Evolutionary conservation across 352 stramenopile genomes (phyloP).

Genomic region (Pythium apleroticum): DNA sequence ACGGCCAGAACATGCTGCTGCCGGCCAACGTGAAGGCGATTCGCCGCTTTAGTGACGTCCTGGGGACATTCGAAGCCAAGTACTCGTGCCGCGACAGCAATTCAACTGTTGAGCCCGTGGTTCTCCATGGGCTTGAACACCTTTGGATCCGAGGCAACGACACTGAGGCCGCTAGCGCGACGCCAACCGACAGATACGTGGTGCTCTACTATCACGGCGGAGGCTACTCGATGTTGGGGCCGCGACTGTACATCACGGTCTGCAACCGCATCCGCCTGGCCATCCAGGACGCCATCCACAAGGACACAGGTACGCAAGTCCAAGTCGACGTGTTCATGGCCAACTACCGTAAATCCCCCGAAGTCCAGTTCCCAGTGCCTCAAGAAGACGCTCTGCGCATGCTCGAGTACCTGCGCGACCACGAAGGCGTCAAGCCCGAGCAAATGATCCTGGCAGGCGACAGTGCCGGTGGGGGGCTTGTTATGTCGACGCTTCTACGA

Average conservation of each 20-base stretch:
- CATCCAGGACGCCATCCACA: conserved; percentile 28
- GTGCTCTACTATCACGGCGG: conserved; percentile 47
- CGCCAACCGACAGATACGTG: conserved; percentile 9
- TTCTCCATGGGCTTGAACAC: conserved; percentile 38
- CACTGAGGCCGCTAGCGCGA: not conserved
- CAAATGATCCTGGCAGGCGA: conserved; percentile 47
- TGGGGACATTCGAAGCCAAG: conserved; percentile 33
- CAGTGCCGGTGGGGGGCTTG: conserved; percentile 41
- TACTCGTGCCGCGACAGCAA: conserved; percentile 33
- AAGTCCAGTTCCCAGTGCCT: conserved; percentile 42
- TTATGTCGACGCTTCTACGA: conserved; percentile 42
- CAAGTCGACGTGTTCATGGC: conserved; percentile 44
- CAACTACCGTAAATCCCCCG: conserved; percentile 55
- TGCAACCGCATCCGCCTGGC: conserved; percentile 31
- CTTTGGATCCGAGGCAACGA: conserved; percentile 33
- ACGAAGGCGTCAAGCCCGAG: conserved; percentile 32
- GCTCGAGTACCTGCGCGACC: conserved; percentile 41
- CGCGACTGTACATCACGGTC: conserved; percentile 42
- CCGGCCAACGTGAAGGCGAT: conserved; percentile 31
- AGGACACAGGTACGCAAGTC: conserved; percentile 16
- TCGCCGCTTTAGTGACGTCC: conserved; percentile 37
- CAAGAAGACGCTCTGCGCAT: conserved; percentile 39
- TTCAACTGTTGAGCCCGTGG: conserved; percentile 28
- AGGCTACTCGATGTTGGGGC: conserved; percentile 42
- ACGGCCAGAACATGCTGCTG: not conserved